Conservation (phyloP, 139 green algal genomes). For the Tetraselmis striata region DNA sequence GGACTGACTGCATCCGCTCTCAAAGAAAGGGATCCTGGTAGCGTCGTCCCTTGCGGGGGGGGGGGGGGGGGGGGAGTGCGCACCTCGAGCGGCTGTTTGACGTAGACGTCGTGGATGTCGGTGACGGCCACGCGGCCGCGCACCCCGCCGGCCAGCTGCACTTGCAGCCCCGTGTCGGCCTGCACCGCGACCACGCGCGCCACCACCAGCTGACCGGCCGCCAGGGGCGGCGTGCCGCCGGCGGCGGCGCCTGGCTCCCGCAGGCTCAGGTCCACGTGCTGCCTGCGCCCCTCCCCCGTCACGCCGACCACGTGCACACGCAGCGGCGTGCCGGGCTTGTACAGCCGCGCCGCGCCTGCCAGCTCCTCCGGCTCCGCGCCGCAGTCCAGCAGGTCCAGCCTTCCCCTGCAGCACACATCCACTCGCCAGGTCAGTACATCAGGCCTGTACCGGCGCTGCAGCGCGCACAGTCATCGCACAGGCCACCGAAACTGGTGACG, state of each 20-base stretch:
- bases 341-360: not conserved
- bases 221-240: not conserved
- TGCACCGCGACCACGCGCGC: constrained; percentile 32
- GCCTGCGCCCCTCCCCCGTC: constrained; percentile 24
- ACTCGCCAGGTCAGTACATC: no score
- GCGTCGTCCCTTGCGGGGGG: not conserved
- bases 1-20: no score
- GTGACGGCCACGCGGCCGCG: constrained; percentile 55
- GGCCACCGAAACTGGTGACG: no score
- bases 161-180: constrained; percentile 43
- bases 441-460: no score
- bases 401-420: constrained; percentile 26
- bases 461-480: no score
- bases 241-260: not conserved
- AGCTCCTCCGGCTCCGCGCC: constrained; percentile 22
- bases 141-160: constrained; percentile 40
- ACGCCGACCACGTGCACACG: constrained; percentile 12
- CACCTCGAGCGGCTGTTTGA: constrained; percentile 47
- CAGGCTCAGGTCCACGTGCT: constrained; percentile 47
- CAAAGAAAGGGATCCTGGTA: no score
- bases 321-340: not conserved
- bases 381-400: constrained; percentile 42
- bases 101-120: constrained; percentile 68
- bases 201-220: constrained; percentile 31
- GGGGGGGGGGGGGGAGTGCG: no score